Evolutionary conservation across 1,139 yeast species (phyloP).

Genomic region (Hansenula lynferdii): DNA sequence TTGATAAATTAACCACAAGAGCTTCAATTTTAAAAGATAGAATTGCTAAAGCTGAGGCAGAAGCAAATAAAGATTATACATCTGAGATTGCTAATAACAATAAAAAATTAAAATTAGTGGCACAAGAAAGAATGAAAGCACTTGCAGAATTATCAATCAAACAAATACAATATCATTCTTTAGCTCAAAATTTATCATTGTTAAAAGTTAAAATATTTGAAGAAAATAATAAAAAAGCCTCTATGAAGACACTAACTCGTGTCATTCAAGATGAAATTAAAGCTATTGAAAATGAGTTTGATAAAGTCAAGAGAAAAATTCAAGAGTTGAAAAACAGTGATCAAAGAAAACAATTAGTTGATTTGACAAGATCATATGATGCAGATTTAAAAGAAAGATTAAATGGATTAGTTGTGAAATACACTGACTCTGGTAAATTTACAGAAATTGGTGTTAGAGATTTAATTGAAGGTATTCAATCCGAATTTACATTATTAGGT

Average conservation of each 20-base stretch:
- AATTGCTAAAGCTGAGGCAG: slow-evolving; percentile 22
- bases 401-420: slow-evolving; percentile 38
- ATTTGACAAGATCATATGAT: slow-evolving; percentile 35
- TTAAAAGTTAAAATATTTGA: slow-evolving; percentile 25
- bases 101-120: slow-evolving; percentile 17
- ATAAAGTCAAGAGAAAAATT: slow-evolving; percentile 36
- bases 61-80: slow-evolving; percentile 13
- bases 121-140: slow-evolving; percentile 15
- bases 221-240: slow-evolving; percentile 29
- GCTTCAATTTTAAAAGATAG: slow-evolving; percentile 26
- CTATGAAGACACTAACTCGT: slow-evolving; percentile 30
- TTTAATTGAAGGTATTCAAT: slow-evolving; percentile 30
- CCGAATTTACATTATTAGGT: slow-evolving; percentile 30
- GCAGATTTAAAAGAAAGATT: slow-evolving; percentile 40
- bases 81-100: slow-evolving; percentile 13
- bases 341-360: slow-evolving; percentile 38
- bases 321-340: slow-evolving; percentile 40
- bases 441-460: slow-evolving; percentile 32
- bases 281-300: slow-evolving; percentile 30
- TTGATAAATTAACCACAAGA: slow-evolving; percentile 16
- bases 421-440: slow-evolving; percentile 38
- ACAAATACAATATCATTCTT: slow-evolving; percentile 12
- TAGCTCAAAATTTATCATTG: slow-evolving; percentile 20
- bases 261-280: slow-evolving; percentile 32
- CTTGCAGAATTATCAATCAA: slow-evolving; percentile 23